Base-by-base conservation (phyloP, 495 filamentous ascomycete species). In the Penicillium ochrochloron region DNA sequence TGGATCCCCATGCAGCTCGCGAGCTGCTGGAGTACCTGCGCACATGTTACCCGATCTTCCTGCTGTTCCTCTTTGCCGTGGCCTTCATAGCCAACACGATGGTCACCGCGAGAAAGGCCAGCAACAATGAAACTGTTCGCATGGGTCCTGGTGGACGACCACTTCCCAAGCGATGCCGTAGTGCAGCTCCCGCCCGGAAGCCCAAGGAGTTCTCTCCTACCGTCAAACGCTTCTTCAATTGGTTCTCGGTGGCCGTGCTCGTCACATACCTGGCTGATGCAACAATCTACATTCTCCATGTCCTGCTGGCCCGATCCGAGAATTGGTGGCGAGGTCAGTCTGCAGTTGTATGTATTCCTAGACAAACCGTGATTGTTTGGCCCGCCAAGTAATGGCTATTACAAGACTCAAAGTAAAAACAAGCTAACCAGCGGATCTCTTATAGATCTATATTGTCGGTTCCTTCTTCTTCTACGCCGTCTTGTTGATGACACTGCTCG, bases 271-370 rank as follows among this genome's bases (percentile, higher is more conserved):
- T 94, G 52, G 90, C 80, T 51, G 92, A 93, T 77, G 86, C 89
- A 44, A 81, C 80, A 53, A 88, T 91, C 69, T 88, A 96, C 67
- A 86, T 95, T 51, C 60, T 85, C 59, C 95, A 93, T 82, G 90
- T 92, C 62, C 80, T 97, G 61, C 66, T 83, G 17, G 77, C 83
- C 59, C 81, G 83, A 56, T 80, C 89, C 31, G 81, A 90, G 66
- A 81, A 86, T 44, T 97, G 94, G 93, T 97, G 94, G 95, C 95
- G 92, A 72, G 92, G 92, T 31, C 87, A 97, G 76, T 82, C 90
- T 33, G 85, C 88, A 60, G 90, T 90, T 73, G 94, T 98, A 88
- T 78, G 91, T 84, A 35, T 37, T 56, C 53, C 51, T 34, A 8
- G 51, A 21, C 39, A 63, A 42, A 31, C 19, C 19, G 46, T 39